These are phyloP conservation scores for Magnusiomyces sp. DNA, from an alignment of 1,139 yeast species.

Conservation along the genomic window DNA sequence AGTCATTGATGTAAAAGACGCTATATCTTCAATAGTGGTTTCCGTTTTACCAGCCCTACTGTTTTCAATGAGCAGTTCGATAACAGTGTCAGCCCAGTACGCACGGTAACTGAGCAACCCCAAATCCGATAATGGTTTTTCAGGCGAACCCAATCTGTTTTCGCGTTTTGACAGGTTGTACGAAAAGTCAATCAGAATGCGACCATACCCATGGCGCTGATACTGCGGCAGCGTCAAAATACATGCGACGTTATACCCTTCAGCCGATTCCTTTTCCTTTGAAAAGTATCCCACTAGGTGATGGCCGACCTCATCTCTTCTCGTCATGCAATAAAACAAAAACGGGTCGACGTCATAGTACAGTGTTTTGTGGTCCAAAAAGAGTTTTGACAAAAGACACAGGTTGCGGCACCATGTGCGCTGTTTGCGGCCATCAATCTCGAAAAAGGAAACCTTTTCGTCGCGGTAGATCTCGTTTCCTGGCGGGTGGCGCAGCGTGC, in stretches of 20 bases:
- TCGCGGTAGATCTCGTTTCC: slow-evolving; percentile 96
- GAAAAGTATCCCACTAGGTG: slow-evolving; percentile 95
- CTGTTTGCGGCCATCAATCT: slow-evolving; percentile 92
- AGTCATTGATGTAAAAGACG: slow-evolving; percentile 84
- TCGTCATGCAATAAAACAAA: slow-evolving; percentile 89
- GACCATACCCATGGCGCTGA: slow-evolving; percentile 91
- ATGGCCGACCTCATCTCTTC: slow-evolving; percentile 79
- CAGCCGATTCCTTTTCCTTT: slow-evolving; percentile 92
- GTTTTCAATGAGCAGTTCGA: slow-evolving; percentile 62
- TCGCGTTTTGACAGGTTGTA: slow-evolving; percentile 84
- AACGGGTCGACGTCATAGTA: slow-evolving; percentile 98
- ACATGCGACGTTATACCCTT: slow-evolving; percentile 95
- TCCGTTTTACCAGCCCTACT: slow-evolving; percentile 41
- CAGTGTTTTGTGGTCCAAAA: slow-evolving; percentile 88
- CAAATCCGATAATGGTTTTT: slow-evolving; percentile 90
- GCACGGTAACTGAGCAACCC: slow-evolving; percentile 92
- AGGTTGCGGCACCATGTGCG: slow-evolving; percentile 95
- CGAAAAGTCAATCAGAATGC: slow-evolving; percentile 83
- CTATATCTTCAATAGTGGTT: slow-evolving; percentile 86
- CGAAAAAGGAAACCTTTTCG: slow-evolving; percentile 75
- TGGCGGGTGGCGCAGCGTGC: slow-evolving; percentile 85
- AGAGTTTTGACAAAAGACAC: slow-evolving; percentile 78
- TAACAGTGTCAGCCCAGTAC: slow-evolving; percentile 88
- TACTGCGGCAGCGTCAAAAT: slow-evolving; percentile 91
- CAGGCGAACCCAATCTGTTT: slow-evolving; percentile 90